Conservation (phyloP, 2,329 filamentous ascomycete species). For the Amylocarpus encephaloides region DNA sequence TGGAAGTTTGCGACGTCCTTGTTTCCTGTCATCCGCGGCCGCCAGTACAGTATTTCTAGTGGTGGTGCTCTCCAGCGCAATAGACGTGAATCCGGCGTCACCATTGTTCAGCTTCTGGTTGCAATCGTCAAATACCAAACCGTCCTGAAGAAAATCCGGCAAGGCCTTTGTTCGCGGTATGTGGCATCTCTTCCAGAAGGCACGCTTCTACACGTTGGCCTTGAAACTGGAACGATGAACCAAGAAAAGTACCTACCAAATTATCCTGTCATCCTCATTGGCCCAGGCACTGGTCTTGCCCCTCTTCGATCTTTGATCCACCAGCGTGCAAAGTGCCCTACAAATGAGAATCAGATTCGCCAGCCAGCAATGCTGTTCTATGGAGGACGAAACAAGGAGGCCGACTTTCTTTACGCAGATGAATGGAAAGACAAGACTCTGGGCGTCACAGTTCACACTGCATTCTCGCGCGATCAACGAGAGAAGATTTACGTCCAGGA, state of each 20-base stretch:
- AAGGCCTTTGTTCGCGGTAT: conserved; percentile 88
- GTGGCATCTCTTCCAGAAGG: conserved; percentile 55
- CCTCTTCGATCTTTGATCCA: conserved; percentile 77
- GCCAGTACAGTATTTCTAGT: conserved; percentile 89
- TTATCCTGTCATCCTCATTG: conserved; percentile 64
- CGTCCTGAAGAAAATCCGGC: conserved; percentile 72
- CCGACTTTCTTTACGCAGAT: conserved; percentile 75
- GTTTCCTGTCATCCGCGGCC: conserved; percentile 76
- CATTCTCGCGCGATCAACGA: conserved; percentile 64
- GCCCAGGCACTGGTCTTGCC: conserved; percentile 80
- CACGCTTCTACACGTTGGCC: conserved; percentile 30
- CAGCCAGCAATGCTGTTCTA: conserved; percentile 60
- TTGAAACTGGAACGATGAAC: conserved; percentile 10
- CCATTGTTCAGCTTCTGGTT: conserved; percentile 64
- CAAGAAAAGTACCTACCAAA: conserved; percentile 36
- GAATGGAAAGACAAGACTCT: conserved; percentile 59
- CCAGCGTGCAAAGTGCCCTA: conserved; percentile 46
- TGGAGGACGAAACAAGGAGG: conserved; percentile 66
- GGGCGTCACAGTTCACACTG: conserved; percentile 50
- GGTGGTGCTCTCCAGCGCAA: conserved; percentile 42
- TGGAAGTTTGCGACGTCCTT: conserved; percentile 64
- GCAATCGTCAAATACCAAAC: conserved; percentile 91
- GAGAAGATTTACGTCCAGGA: conserved; percentile 62
- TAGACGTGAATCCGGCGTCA: conserved; percentile 24
- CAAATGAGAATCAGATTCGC: conserved; percentile 25